Base-by-base conservation (phyloP, 2,329 filamentous ascomycete species). In the Pseudovirgaria hyperparasitica region DNA sequence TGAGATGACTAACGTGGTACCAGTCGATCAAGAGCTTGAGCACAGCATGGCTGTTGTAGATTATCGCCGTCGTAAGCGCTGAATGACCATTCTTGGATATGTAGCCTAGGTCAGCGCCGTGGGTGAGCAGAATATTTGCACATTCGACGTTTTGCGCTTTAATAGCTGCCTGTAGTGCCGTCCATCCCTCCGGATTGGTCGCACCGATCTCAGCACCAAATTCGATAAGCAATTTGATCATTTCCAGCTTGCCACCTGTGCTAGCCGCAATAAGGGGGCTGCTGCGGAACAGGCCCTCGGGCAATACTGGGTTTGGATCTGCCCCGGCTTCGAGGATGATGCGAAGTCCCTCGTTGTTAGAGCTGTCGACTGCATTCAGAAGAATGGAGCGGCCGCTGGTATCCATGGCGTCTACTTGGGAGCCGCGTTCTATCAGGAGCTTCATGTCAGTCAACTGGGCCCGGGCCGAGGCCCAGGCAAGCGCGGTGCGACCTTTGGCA, bases 251-350 rank as follows among this genome's bases (percentile, higher is more conserved):
- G 15, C 26, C 27, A 14, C 30, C 30, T 25, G 26, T 27, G 18
- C 20, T 29, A 23, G 26, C 30, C n/a, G 30, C 30, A 29, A 14
- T 32, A 15, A 32, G 30, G 19, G 30, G 26, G 22, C 30, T 32
- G 27, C 30, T 32, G 21, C 30, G 30, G 17, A 29, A 32, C 12
- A 29, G 21, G 18, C 26, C 26, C 20, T 29, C 23, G 10, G 26
- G 30, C 14, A 32, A 8, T 22, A 23, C 16, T 14, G 28, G 28
- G 20, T 31, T 27, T 16, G 31, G 23, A 33, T 27, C 25, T 25
- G 31, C 31, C 19, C 28, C 28, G 17, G 28, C 28, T 12, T 33
- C 23, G 19, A 30, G 31, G 23, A 33, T 9, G 19, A 31, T 27
- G 23, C 31, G 31, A 24, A 33, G 28, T 19, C 15, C 27, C 12